These are phyloP conservation scores for Colletotrichum sp. DNA, from an alignment of 2,329 filamentous ascomycete species.

Conservation along the genomic window DNA sequence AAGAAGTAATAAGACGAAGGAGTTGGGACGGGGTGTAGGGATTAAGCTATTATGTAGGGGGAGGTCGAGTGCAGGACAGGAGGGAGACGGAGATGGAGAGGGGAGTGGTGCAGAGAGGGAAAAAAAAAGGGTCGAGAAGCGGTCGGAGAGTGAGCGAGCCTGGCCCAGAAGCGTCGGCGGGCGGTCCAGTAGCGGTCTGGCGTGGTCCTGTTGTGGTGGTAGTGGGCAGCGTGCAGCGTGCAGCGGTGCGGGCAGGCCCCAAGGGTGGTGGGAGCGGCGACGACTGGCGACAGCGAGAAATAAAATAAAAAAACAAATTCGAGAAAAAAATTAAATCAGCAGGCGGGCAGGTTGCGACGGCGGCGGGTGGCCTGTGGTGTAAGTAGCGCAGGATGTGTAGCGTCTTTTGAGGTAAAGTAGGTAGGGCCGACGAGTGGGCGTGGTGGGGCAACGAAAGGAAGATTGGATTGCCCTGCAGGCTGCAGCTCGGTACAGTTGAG, in stretches of 20 bases:
- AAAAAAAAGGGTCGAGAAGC: not conserved
- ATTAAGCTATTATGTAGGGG: constrained; percentile 21
- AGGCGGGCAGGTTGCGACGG: not conserved
- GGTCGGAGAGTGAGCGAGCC: constrained; percentile 1
- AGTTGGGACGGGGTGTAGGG: constrained; percentile 16
- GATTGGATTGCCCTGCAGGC: constrained; percentile 18
- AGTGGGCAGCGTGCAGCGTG: not conserved
- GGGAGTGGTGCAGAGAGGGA: not conserved
- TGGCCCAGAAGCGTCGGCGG: not conserved
- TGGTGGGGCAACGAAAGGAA: constrained; percentile 12
- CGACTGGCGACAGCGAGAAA: not conserved
- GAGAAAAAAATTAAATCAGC: not conserved
- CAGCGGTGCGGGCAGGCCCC: not conserved
- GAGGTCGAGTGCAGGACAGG: not conserved
- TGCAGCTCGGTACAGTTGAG: constrained; percentile 14
- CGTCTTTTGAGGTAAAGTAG: constrained; percentile 16
- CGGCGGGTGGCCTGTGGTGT: constrained; percentile 5
- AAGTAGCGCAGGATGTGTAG: constrained; percentile 20
- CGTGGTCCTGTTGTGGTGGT: not conserved
- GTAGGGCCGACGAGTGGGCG: constrained; percentile 14
- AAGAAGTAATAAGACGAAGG: constrained; percentile 3
- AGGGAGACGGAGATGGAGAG: not conserved
- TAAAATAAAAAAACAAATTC: not conserved
- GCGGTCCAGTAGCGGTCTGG: constrained; percentile 9
- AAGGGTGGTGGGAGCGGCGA: not conserved